Evolutionary conservation across 805 yeast genomes (phyloP).

Genomic region (Kuraishia floccosa): DNA sequence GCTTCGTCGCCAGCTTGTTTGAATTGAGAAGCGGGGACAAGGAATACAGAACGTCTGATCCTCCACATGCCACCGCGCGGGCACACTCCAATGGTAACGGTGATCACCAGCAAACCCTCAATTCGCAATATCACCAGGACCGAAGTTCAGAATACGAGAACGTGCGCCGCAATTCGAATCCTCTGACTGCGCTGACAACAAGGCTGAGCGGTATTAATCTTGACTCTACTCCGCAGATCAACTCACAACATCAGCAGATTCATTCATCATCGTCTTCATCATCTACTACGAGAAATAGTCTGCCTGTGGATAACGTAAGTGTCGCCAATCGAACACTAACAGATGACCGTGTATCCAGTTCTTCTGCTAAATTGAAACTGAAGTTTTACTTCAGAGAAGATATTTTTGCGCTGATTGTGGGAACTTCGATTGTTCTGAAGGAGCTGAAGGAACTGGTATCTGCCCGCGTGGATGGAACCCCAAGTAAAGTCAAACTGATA

Average conservation of each 20-base stretch:
- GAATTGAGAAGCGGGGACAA: conserved; percentile 55
- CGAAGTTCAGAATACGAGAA: conserved; percentile 38
- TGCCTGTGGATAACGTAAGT: conserved; percentile 1
- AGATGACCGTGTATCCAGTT: no score
- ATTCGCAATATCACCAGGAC: conserved; percentile 37
- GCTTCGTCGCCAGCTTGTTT: conserved; percentile 61
- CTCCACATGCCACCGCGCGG: conserved; percentile 17
- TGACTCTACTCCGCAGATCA: conserved; percentile 1
- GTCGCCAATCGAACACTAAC: no score
- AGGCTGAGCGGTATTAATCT: conserved; percentile 12
- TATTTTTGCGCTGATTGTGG: conserved; percentile 53
- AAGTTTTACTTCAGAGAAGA: conserved; percentile 75
- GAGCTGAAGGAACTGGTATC: conserved; percentile 14
- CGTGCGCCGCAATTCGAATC: conserved; percentile 7
- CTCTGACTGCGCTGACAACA: conserved; percentile 5
- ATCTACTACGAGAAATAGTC: background rate
- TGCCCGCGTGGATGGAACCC: conserved; percentile 18
- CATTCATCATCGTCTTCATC: conserved; percentile 8
- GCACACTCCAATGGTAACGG: conserved; percentile 3
- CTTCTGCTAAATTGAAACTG: conserved; percentile 38
- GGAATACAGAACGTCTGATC: conserved; percentile 20
- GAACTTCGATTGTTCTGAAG: conserved; percentile 10
- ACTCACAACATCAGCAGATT: conserved; percentile 1
- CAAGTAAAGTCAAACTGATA: conserved; percentile 12
- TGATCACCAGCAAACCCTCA: conserved; percentile 19